Percentiles rank a stretch among this genome's conserved stretches.
Evolutionary conservation across 345 rosid species (phyloP).

Genomic region (Noccaea caerulescens): DNA sequence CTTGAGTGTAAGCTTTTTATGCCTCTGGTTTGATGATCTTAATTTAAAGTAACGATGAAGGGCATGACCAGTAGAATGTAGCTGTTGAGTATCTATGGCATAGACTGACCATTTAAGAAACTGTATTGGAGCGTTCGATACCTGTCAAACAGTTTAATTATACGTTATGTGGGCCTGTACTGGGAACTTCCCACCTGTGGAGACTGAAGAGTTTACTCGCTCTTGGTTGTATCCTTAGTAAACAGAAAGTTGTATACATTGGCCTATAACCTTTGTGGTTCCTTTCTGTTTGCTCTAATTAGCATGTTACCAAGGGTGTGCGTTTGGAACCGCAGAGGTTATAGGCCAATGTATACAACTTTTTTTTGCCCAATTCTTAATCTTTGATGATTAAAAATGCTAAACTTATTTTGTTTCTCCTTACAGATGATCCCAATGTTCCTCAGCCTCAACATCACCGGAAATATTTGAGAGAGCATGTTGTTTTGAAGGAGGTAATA

Average conservation of each 20-base stretch:
- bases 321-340: slow-evolving; percentile 1
- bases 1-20: slow-evolving; percentile 77
- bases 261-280: slow-evolving; percentile 20
- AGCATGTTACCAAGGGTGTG: slow-evolving; percentile 4
- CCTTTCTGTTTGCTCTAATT: slow-evolving; percentile 22
- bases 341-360: slow-evolving; percentile 12
- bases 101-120: neutral
- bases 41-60: slow-evolving; percentile 13
- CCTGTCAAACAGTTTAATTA: slow-evolving; percentile 5
- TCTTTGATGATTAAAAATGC: slow-evolving; percentile 17
- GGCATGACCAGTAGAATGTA: slow-evolving; percentile 1
- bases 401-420: slow-evolving; percentile 19
- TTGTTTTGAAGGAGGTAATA: slow-evolving; percentile 84
- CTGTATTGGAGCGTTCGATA: neutral
- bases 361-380: neutral
- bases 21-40: slow-evolving; percentile 23
- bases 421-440: slow-evolving; percentile 81
- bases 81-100: slow-evolving; percentile 20
- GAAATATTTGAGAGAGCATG: slow-evolving; percentile 71
- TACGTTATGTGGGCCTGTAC: slow-evolving; percentile 1
- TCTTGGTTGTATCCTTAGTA: slow-evolving; percentile 17
- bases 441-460: slow-evolving; percentile 69
- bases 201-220: slow-evolving; percentile 6
- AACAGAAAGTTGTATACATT: neutral
- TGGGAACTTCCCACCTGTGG: slow-evolving; percentile 7